phyloP scores from a whole-genome alignment of 2,329 filamentous ascomycete species.

The Colletotrichum somersetense region DNA sequence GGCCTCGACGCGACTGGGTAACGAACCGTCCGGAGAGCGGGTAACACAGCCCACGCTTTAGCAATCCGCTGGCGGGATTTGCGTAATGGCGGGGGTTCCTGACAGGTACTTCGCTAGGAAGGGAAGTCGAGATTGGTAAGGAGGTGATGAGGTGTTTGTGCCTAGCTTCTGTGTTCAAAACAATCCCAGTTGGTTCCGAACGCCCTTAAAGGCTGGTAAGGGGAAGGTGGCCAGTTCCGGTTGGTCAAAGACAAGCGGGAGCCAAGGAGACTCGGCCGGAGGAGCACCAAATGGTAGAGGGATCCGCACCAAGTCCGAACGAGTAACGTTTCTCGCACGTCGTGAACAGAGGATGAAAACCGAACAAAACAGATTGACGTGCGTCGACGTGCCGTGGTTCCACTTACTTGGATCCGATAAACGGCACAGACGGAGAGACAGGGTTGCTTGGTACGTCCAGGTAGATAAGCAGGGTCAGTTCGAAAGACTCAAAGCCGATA shows the following conservation, averaged over 20 bases:
- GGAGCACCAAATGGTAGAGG: constrained; percentile 19
- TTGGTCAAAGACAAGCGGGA: constrained; percentile 23
- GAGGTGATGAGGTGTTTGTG: constrained; percentile 31
- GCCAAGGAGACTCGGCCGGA: constrained; percentile 22
- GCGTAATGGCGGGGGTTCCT: constrained; percentile 32
- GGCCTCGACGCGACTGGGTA: constrained; percentile 17
- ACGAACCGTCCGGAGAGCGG: constrained; percentile 19
- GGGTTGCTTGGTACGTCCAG: constrained; percentile 16
- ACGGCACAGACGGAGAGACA: constrained; percentile 27
- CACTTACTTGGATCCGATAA: constrained; percentile 33
- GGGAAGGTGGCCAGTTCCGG: constrained; percentile 16
- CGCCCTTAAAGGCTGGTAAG: constrained; percentile 14
- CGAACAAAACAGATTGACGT: not conserved
- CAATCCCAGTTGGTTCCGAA: constrained; percentile 37
- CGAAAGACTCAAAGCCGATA: constrained; percentile 25
- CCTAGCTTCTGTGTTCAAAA: constrained; percentile 23
- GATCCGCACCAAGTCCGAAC: constrained; percentile 8
- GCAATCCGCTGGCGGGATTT: constrained; percentile 30
- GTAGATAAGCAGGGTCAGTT: constrained; percentile 23
- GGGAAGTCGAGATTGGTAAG: constrained; percentile 23
- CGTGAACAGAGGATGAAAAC: not conserved
- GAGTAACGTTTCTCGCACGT: not conserved
- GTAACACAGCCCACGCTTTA: constrained; percentile 27
- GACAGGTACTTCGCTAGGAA: constrained; percentile 33
- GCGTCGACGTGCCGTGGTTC: constrained; percentile 32